Conservation (phyloP, 768 basidiomycete genomes). For the Psilocybe sp. region DNA sequence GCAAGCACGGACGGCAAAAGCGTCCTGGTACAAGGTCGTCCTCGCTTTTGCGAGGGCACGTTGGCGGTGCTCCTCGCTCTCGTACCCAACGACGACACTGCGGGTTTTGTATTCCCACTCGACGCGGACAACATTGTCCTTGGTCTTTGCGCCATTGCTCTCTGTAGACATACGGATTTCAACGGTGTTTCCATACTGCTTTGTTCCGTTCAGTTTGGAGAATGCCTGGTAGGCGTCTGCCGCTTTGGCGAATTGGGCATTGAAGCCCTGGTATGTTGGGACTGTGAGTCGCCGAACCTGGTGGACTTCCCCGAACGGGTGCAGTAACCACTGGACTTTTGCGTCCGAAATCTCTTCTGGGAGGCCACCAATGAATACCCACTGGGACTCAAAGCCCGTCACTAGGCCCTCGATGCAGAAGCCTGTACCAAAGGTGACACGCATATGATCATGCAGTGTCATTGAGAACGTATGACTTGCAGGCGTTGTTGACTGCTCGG, state of each 20-base stretch:
- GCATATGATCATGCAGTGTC: conserved; percentile 51
- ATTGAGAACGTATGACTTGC: no score
- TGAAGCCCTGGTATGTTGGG: conserved; percentile 9
- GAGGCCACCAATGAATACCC: conserved; percentile 54
- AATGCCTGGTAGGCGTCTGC: conserved; percentile 54
- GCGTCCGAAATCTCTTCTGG: conserved; percentile 30
- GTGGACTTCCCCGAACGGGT: conserved; percentile 44
- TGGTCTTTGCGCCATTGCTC: conserved; percentile 35
- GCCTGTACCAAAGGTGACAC: conserved; percentile 56
- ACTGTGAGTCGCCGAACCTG: conserved; percentile 29
- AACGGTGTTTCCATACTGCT: conserved; percentile 36
- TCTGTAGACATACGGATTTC: conserved; percentile 40
- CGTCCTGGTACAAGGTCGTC: conserved; percentile 31
- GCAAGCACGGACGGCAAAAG: conserved; percentile 39
- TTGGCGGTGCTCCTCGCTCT: conserved; percentile 43
- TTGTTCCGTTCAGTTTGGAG: conserved; percentile 44
- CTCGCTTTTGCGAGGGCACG: conserved; percentile 45
- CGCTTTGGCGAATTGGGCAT: conserved; percentile 42
- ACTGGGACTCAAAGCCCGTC: conserved; percentile 71
- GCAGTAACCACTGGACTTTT: conserved; percentile 36
- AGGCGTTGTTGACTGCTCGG: no score
- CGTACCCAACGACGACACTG: conserved; percentile 64
- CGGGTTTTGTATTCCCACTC: conserved; percentile 57
- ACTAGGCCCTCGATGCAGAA: conserved; percentile 53
- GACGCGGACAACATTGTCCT: conserved; percentile 55